Base-by-base conservation (phyloP, 169 alveolate genomes). In the Cyclospora cayetanensis region DNA sequence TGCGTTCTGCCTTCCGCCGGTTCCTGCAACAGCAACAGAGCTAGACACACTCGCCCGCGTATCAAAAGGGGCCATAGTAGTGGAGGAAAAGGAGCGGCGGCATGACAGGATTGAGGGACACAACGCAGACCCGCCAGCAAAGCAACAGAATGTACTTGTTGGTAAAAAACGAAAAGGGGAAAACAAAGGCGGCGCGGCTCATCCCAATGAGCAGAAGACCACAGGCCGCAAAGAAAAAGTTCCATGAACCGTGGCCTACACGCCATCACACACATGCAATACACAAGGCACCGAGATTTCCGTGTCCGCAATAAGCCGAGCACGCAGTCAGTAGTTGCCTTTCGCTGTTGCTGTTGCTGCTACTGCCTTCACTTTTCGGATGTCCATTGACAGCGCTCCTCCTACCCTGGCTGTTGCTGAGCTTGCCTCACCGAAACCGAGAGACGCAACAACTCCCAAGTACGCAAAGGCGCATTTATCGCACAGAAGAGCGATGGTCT, bases 401-500 rank as follows among this genome's bases (percentile, higher is more conserved):
- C 31, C 31, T 66, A 27, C 25, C 31, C 31, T 66, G 25, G 25
- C 20, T 50, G 12, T 20, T 50, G 12, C 20, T 20, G 12, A 15
- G 25, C 20, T 50, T 20, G 84, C n/a, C 65, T 50, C 37, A 82
- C 90, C 90, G 15, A 82, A n/a, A 0, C 72, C 66, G 20, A 52
- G 63, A 4, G 90, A 74, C 27, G 90, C 90, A n/a, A 82, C 90
- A 37, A 82, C 53, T 27, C 90, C 90, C 41, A 82, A 55, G 25
- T 82, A 82, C 7, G 77, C 77, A 31, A 82, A 82, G 37, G 35
- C 90, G 25, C 35, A 22, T 37, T 43, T 53, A 34, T 82, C 90
- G 39, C 72, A 31, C 27, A 82, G 25, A 12, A 82, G 39, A 3
- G 90, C 90, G 7, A 82, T 50, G 41, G 90, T 82, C 90, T 82